Conservation (phyloP, 306 rosid genomes). For the Arachis stenosperma region DNA sequence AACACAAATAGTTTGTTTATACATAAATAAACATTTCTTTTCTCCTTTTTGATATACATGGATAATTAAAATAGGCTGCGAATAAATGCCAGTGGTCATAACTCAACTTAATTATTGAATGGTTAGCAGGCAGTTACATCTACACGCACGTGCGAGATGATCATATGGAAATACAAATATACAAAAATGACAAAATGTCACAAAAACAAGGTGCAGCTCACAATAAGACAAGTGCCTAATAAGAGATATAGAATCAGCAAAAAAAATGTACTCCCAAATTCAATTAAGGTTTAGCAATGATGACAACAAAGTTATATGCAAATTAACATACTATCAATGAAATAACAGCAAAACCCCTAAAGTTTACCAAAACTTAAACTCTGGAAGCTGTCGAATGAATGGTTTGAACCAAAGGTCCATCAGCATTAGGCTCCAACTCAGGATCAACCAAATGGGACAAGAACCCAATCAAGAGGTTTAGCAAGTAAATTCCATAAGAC, state of each 20-base stretch:
- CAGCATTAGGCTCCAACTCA: constrained; percentile 63
- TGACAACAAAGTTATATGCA: not conserved
- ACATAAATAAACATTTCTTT: not conserved
- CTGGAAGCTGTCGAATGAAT: constrained; percentile 88
- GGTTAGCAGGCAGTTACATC: not conserved
- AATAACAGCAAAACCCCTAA: constrained; percentile 12
- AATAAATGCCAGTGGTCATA: not conserved
- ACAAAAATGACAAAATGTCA: not conserved
- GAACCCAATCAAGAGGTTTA: constrained; percentile 85
- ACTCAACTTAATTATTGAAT: not conserved
- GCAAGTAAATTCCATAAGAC: constrained; percentile 83
- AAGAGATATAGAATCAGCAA: constrained; percentile 9
- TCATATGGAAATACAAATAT: too few relatives aligned
- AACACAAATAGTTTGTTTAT: not conserved
- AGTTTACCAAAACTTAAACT: constrained; percentile 88
- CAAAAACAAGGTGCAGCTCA: not conserved
- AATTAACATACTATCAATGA: not conserved
- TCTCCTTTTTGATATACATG: not conserved
- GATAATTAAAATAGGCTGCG: not conserved
- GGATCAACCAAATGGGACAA: constrained; percentile 88
- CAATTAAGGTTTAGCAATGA: constrained; percentile 3
- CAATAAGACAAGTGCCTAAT: not conserved
- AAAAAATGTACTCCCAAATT: constrained; percentile 2
- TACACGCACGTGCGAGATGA: not conserved
- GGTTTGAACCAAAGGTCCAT: constrained; percentile 76